phyloP scores from a whole-genome alignment of 2,329 filamentous ascomycete species.

The Talaromyces pinophilus region DNA sequence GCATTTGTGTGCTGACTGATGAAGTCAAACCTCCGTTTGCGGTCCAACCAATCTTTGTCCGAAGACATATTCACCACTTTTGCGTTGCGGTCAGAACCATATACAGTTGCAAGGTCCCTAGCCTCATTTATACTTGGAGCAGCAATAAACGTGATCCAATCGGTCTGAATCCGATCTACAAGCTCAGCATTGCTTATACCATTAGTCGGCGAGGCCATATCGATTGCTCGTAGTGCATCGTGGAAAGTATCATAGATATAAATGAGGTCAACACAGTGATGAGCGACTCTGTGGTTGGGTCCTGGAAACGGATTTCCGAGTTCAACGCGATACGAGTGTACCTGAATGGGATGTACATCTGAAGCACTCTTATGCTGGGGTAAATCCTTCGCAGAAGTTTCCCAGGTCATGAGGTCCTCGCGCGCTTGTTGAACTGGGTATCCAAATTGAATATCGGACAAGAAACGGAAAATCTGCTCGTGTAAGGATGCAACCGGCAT shows the following conservation, averaged over 20 bases:
- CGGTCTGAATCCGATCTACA: neutral
- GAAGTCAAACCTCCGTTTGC: neutral
- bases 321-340: constrained; percentile 11
- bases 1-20: constrained; percentile 8
- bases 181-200: constrained; percentile 5
- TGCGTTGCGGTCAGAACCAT: constrained; percentile 5
- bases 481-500: neutral
- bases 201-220: neutral
- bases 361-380: neutral
- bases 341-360: neutral
- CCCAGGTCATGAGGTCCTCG: neutral
- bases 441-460: constrained; percentile 11
- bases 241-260: constrained; percentile 12
- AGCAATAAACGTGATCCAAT: constrained; percentile 10
- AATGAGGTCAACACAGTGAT: constrained; percentile 9
- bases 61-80: constrained; percentile 10
- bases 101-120: constrained; percentile 1
- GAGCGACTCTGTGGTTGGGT: constrained; percentile 1
- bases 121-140: neutral
- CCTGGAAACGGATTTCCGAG: constrained; percentile 8
- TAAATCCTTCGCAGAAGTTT: neutral
- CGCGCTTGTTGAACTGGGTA: constrained; percentile 5
- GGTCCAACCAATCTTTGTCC: constrained; percentile 4
- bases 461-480: constrained; percentile 2
- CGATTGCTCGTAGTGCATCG: constrained; percentile 1